Conservation (phyloP, 768 basidiomycete genomes). For the Amanita subjunquillea region DNA sequence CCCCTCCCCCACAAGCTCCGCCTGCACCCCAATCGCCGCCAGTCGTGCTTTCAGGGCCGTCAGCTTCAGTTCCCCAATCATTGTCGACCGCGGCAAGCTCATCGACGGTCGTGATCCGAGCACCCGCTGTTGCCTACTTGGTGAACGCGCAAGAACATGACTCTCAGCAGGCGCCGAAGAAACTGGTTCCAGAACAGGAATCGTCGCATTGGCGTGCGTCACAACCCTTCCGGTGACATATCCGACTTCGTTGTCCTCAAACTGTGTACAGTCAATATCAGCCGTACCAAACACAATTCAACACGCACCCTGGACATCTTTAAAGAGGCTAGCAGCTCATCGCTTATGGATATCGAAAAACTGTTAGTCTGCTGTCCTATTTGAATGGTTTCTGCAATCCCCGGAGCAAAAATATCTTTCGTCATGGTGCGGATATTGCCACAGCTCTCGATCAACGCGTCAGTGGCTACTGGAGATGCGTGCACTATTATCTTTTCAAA, state of each 20-base stretch:
- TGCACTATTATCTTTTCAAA: conserved; percentile 75
- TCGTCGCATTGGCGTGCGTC: conserved; percentile 75
- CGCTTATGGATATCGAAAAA: conserved; percentile 90
- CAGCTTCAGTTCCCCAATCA: conserved; percentile 95
- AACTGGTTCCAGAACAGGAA: conserved; percentile 78
- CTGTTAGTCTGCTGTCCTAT: conserved; percentile 95
- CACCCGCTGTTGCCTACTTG: conserved; percentile 25
- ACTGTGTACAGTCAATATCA: conserved; percentile 34
- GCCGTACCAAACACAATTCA: neutral
- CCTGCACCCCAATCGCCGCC: conserved; percentile 64
- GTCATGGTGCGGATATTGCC: conserved; percentile 83
- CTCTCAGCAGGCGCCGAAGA: conserved; percentile 19
- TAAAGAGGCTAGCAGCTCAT: conserved; percentile 69
- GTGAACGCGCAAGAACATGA: conserved; percentile 12
- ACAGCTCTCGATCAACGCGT: conserved; percentile 71
- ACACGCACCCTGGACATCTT: conserved; percentile 77
- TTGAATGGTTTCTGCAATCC: conserved; percentile 64
- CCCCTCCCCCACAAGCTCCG: conserved; percentile 96
- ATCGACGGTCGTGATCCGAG: conserved; percentile 60
- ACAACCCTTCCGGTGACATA: conserved; percentile 85
- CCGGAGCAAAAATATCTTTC: conserved; percentile 80
- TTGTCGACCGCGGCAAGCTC: conserved; percentile 77
- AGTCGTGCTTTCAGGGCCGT: conserved; percentile 81
- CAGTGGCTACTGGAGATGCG: conserved; percentile 55
- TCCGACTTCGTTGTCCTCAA: conserved; percentile 96